A percentile compares a stretch with the other conserved stretches of the same genome.
These are phyloP conservation scores for Digitaria exilis DNA, from an alignment of 202 grass and related monocot species.

Conservation along the genomic window DNA sequence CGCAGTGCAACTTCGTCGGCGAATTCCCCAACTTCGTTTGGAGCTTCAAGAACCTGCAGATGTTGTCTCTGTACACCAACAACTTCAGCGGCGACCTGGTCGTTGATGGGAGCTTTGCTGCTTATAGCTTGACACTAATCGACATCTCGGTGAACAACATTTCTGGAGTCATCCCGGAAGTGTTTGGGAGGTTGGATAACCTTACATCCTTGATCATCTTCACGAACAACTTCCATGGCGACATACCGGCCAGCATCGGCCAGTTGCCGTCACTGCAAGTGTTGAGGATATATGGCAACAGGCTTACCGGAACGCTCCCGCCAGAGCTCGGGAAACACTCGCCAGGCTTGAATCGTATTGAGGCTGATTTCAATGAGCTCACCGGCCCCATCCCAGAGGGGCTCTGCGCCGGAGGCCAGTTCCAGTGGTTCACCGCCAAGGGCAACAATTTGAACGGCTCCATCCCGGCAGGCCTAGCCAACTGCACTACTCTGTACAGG, in stretches of 20 bases:
- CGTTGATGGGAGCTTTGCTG: slow-evolving; percentile 13
- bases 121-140: slow-evolving; percentile 12
- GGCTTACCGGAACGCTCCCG: slow-evolving; percentile 54
- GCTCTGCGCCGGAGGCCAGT: slow-evolving; percentile 42
- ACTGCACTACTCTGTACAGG: slow-evolving; percentile 32
- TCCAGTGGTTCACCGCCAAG: slow-evolving; percentile 14
- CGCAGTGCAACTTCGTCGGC: slow-evolving; percentile 32
- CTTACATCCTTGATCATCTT: slow-evolving; percentile 29
- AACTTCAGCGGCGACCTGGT: slow-evolving; percentile 40
- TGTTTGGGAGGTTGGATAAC: slow-evolving; percentile 48
- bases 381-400: slow-evolving; percentile 54
- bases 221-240: slow-evolving; percentile 52
- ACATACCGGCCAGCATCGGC: slow-evolving; percentile 63
- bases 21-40: slow-evolving; percentile 57
- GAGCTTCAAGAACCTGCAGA: slow-evolving; percentile 47
- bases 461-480: slow-evolving; percentile 56
- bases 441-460: slow-evolving; percentile 54
- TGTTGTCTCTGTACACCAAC: not conserved
- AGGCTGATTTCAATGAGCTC: slow-evolving; percentile 48
- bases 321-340: slow-evolving; percentile 59
- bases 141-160: slow-evolving; percentile 54
- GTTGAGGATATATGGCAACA: slow-evolving; percentile 41
- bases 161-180: slow-evolving; percentile 54
- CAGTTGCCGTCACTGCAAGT: slow-evolving; percentile 25
- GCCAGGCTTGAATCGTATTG: not conserved